Base-by-base conservation (phyloP, 176 grass and related monocot genomes). In the Oryza coarctata region DNA sequence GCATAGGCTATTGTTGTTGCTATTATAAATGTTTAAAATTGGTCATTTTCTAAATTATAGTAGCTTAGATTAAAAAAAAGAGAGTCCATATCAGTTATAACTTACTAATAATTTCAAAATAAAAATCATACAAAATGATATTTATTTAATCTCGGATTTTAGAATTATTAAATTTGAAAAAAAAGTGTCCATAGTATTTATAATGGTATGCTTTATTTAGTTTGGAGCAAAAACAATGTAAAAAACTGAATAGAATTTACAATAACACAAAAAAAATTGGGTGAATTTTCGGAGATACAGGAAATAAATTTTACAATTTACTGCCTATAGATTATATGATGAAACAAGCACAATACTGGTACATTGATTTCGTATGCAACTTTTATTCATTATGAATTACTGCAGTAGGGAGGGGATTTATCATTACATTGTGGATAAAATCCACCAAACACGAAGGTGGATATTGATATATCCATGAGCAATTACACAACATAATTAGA, bases 391-490 rank as follows among this genome's bases (percentile, higher is more conserved):
- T 45, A 38, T 30, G 1, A 1, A 79, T 58, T 60, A 61, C 31
- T 41, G 40, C n/a, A n/a, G n/a, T n/a, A 20, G 32, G 27, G 39
- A 52, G 49, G 52, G 14, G 7, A 6, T 17, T 20, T 26, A 22
- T 29, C 28, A 49, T 58, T 47, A 27, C 31, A 38, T 20, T 47
- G 11, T 61, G 23, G 32, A 52, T 12, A 86, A 40, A 84, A 30
- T 20, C 18, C 15, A 47, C 27, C 63, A 45, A 83, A 22, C 32
- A 33, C 33, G 9, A n/a, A 31, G 14, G 57, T 15, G 64, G 15
- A 44, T 76, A 41, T 14, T 85, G 12, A 13, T 89, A 76, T 81
- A 23, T n/a, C 26, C 72, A 82, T 38, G 13, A 7, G 20, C n/a
- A 25, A 33, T 32, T 41, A 45, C 25, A 32, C 2, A 76, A 49